These are phyloP conservation scores for Alternaria viburni DNA, from an alignment of 2,329 filamentous ascomycete genomes.

Conservation along the genomic window DNA sequence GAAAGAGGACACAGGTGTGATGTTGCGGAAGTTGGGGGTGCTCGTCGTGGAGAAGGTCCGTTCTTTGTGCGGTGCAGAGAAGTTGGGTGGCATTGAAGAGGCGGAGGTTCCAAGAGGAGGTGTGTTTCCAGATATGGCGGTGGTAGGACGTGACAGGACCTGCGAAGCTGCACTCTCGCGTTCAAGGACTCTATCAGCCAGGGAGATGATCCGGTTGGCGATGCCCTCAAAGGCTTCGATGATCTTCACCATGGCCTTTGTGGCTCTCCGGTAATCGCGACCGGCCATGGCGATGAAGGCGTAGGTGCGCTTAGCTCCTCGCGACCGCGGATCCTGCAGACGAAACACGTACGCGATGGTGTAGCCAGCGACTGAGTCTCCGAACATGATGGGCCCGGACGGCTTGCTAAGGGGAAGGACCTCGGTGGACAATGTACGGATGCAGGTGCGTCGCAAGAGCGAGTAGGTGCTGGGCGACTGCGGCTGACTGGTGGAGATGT, in stretches of 20 bases:
- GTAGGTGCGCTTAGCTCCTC: slow-evolving; percentile 63
- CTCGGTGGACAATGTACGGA: slow-evolving; percentile 65
- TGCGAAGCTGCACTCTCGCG: slow-evolving; percentile 40
- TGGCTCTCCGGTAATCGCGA: slow-evolving; percentile 60
- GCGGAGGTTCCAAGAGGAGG: slow-evolving; percentile 42
- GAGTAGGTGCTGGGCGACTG: slow-evolving; percentile 61
- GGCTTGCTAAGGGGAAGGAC: slow-evolving; percentile 62
- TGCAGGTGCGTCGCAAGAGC: slow-evolving; percentile 62
- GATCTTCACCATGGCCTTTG: slow-evolving; percentile 49
- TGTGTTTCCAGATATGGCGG: slow-evolving; percentile 35
- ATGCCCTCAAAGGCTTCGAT: slow-evolving; percentile 59
- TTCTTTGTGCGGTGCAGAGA: slow-evolving; percentile 37
- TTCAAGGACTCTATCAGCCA: slow-evolving; percentile 49
- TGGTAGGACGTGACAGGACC: slow-evolving; percentile 31
- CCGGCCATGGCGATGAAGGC: slow-evolving; percentile 64
- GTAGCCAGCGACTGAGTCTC: slow-evolving; percentile 62
- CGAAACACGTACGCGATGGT: slow-evolving; percentile 67
- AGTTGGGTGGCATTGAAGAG: slow-evolving; percentile 35
- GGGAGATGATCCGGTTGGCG: slow-evolving; percentile 58
- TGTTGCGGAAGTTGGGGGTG: slow-evolving; percentile 49
- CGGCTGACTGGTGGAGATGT: slow-evolving; percentile 64
- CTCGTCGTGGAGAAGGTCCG: slow-evolving; percentile 38
- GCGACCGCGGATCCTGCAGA: slow-evolving; percentile 63
- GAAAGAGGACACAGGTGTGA: slow-evolving; percentile 64
- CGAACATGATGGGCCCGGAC: slow-evolving; percentile 65